phyloP scores from a whole-genome alignment of 345 rosid genomes.

The Sonneratia alba region DNA sequence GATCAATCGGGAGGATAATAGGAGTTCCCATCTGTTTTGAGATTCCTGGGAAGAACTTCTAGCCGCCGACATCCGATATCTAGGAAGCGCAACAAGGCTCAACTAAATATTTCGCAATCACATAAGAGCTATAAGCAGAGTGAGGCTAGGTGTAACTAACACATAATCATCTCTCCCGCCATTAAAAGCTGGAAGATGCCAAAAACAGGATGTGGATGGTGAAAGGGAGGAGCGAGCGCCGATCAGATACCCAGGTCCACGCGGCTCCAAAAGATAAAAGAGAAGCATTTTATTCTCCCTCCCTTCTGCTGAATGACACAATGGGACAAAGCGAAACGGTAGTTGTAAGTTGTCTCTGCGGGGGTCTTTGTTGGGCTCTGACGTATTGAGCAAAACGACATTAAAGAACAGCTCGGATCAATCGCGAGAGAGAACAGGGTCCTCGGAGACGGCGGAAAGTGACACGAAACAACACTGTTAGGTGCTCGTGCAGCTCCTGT shows the following conservation, averaged over 20 bases:
- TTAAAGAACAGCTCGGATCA: conserved; percentile 15
- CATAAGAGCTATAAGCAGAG: background rate
- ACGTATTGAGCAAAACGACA: conserved; percentile 21
- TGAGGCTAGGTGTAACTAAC: background rate
- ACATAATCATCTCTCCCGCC: background rate
- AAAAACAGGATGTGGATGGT: background rate
- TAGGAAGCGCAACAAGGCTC: background rate
- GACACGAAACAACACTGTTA: background rate
- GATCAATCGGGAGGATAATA: background rate
- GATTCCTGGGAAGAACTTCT: background rate
- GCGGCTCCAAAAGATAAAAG: background rate
- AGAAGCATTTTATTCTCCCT: background rate
- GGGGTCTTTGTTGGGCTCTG: background rate
- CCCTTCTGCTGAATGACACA: background rate
- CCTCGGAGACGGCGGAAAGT: background rate
- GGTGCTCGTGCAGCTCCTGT: background rate
- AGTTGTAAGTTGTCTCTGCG: background rate
- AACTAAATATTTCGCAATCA: background rate
- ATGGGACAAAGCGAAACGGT: background rate
- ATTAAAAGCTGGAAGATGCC: background rate
- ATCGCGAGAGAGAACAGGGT: background rate
- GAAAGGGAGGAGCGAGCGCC: background rate
- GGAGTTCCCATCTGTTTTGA: too few relatives aligned
- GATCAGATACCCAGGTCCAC: background rate
- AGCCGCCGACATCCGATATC: background rate